These are phyloP conservation scores for Choanephora cucurbitarum DNA, from an alignment of 371 early-diverging fungal genomes.

Conservation along the genomic window DNA sequence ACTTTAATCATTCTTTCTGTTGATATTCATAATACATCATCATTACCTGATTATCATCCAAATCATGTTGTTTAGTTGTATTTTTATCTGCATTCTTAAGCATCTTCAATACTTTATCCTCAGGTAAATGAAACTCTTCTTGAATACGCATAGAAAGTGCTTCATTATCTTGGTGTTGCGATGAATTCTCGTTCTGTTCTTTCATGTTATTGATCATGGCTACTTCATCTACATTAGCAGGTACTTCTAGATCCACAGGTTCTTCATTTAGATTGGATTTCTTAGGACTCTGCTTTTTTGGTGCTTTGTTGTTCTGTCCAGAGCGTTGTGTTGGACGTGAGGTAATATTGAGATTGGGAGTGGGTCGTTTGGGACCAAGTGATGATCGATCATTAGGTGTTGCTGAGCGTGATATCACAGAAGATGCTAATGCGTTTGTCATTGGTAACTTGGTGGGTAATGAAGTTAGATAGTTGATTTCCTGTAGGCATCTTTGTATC, in stretches of 20 bases:
- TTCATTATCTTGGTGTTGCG: conserved; percentile 15
- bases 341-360: not conserved
- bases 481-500: conserved; percentile 60
- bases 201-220: conserved; percentile 44
- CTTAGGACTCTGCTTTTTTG: conserved; percentile 1
- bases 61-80: conserved; percentile 28
- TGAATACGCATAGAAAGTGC: conserved; percentile 56
- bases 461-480: conserved; percentile 62
- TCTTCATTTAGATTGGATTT: conserved; percentile 7
- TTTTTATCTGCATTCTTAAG: conserved; percentile 54
- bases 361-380: conserved; percentile 3
- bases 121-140: conserved; percentile 62
- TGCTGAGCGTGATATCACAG: conserved; percentile 1
- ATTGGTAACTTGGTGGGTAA: conserved; percentile 45
- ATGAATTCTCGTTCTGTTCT: conserved; percentile 13
- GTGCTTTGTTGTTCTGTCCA: not conserved
- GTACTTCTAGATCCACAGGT: conserved; percentile 28
- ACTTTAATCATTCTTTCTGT: not conserved
- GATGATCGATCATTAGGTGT: conserved; percentile 8
- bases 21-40: not conserved
- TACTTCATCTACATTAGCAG: conserved; percentile 54
- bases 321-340: conserved; percentile 1
- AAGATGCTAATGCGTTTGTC: conserved; percentile 28
- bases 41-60: conserved; percentile 39
- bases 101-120: conserved; percentile 58